Evolutionary conservation across 768 basidiomycete genomes (phyloP).

Genomic region (Mycena albidolilacea): DNA sequence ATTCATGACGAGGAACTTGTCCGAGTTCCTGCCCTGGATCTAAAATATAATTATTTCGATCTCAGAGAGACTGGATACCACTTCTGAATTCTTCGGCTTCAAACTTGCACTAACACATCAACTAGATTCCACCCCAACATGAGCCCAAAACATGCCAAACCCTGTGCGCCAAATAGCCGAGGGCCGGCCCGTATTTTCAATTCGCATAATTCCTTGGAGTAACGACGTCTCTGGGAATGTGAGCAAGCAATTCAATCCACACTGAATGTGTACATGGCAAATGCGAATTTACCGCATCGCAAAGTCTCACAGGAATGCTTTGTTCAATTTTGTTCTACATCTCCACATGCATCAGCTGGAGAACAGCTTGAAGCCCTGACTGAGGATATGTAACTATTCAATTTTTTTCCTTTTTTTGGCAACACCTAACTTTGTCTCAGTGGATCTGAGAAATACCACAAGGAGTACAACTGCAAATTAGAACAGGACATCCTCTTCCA

Average conservation of each 20-base stretch:
- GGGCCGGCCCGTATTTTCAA: slow-evolving; percentile 7
- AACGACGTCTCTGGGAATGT: slow-evolving; percentile 31
- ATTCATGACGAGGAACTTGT: not conserved
- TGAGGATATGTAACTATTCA: slow-evolving; percentile 30
- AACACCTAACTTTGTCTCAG: not conserved
- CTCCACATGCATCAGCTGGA: slow-evolving; percentile 45
- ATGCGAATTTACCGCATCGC: slow-evolving; percentile 46
- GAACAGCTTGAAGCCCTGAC: slow-evolving; percentile 50
- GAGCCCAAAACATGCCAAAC: slow-evolving; percentile 40
- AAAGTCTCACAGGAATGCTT: slow-evolving; percentile 49
- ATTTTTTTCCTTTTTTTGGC: not conserved
- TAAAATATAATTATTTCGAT: slow-evolving; percentile 18
- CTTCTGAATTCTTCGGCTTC: too few species aligned
- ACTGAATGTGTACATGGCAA: slow-evolving; percentile 51
- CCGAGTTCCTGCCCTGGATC: not conserved
- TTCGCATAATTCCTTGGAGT: slow-evolving; percentile 28
- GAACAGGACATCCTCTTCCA: slow-evolving; percentile 45
- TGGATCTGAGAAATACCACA: slow-evolving; percentile 19
- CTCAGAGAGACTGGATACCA: slow-evolving; percentile 27
- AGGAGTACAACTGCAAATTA: slow-evolving; percentile 46
- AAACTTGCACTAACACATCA: not conserved
- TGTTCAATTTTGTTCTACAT: slow-evolving; percentile 52
- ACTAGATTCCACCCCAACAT: slow-evolving; percentile 27
- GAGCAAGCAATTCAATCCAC: slow-evolving; percentile 53
- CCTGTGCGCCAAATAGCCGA: slow-evolving; percentile 25